Evolutionary conservation across 1,284 basidiomycete genomes (phyloP).

Genomic region (Pyrrhoderma noxium): DNA sequence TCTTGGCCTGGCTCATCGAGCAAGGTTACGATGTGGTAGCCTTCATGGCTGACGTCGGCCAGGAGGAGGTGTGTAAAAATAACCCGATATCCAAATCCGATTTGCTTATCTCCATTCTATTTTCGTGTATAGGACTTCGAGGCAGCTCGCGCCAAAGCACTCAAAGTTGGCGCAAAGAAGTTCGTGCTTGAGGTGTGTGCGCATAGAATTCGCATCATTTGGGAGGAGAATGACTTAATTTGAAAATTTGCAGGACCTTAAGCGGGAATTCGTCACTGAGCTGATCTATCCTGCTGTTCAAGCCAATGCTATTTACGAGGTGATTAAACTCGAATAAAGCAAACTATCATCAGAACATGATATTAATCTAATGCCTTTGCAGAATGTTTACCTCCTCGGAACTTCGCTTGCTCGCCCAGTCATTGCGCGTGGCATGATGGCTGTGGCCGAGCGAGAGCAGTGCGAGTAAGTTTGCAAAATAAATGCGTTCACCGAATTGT

Average conservation of each 20-base stretch:
- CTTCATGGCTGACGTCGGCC: slow-evolving; percentile 99
- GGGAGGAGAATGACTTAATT: neutral
- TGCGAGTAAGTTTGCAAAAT: slow-evolving; percentile 67
- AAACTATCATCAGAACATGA: neutral
- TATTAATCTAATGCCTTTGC: slow-evolving; percentile 3
- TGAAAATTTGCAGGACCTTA: slow-evolving; percentile 64
- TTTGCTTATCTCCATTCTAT: neutral
- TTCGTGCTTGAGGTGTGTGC: slow-evolving; percentile 79
- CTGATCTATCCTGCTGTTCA: slow-evolving; percentile 98
- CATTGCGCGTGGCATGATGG: slow-evolving; percentile 99
- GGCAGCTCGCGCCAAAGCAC: slow-evolving; percentile 87
- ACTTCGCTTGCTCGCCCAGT: slow-evolving; percentile 97
- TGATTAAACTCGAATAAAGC: slow-evolving; percentile 24
- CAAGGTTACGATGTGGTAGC: slow-evolving; percentile 96
- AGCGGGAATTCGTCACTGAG: slow-evolving; percentile 92
- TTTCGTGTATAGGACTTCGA: slow-evolving; percentile 71
- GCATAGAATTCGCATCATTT: neutral
- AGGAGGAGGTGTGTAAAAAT: slow-evolving; percentile 73
- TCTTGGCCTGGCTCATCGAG: slow-evolving; percentile 96
- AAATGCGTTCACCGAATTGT: neutral
- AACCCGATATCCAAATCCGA: neutral
- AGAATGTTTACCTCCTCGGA: slow-evolving; percentile 97
- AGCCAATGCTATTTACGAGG: slow-evolving; percentile 99
- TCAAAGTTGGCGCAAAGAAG: slow-evolving; percentile 89
- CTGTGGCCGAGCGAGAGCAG: slow-evolving; percentile 81